Evolutionary conservation across 306 rosid genomes (phyloP), one percentile per base, ranked within the genome.

Genomic region (Begonia fuchsioides): DNA sequence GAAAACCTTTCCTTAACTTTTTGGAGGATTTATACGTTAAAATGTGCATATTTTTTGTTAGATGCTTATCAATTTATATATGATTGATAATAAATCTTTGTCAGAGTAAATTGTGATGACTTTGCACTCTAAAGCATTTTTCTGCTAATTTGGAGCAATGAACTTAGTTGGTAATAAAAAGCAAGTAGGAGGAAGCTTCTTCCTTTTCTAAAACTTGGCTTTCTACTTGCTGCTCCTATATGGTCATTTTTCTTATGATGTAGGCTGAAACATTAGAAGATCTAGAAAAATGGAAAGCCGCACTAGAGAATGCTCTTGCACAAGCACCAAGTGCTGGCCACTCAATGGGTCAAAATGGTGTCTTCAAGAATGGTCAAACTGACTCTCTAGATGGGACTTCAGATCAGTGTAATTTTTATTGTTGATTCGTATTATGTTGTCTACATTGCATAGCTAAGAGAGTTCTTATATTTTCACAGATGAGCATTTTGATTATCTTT

Each of bases 241-340:
- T 65, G 44, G 48, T 54, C 65, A 44, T 63, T 50, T 10, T 26
- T 26, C 32, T 26, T 53, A 49, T 58, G 61, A 38, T 58, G 56
- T 72, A 92, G 98, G 96, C 98, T 65, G 98, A 92, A 77, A 85
- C 93, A 32, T 54, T 48, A 4, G 94, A 92, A 48, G 98, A 92
- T 67, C 72, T 92, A 57, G 68, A 79, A 39, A 96, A 86, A 72
- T 92, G 98, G 98, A 92, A 92, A 74, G 68, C 69, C 10, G 98
- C 98, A 14, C 86, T 92, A 44, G 96, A 92, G 75, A 73, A 71
- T 49, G 98, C 98, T 57, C 58, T 92, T 71, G 64, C 78, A 35
- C 81, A 82, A 61, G 94, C 98, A 58, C 98, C 96, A 0, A 73
- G 45, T 76, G 73, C 79, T 44, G 59, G 49, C 57, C 71, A 65